Base-by-base conservation (phyloP, 495 filamentous ascomycete species). In the Podospora pseudoanserina region DNA sequence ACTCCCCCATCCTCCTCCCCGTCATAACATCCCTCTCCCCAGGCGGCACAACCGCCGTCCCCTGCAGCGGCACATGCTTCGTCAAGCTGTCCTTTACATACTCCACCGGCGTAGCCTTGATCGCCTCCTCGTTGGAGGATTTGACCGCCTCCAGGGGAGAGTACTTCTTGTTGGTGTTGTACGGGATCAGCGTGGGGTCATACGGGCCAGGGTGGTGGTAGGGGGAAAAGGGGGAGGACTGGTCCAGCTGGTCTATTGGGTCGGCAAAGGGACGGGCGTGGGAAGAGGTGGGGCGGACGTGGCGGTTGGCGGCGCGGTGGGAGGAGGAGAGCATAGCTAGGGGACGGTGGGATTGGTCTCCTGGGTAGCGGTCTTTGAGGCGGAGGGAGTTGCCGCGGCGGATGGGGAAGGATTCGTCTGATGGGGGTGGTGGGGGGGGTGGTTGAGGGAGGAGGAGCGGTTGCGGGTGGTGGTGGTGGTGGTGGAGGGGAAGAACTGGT, bases 141-240 rank as follows among this genome's bases (percentile, higher is more conserved):
- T 79, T 80, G 4, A 97, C 84, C 5, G 95, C 96, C 39, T 91
- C 92, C 16, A 98, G 76, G 0, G 95, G 95, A 80, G 91, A 74
- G 71, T 76, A 82, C 64, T 83, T 79, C 73, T 77, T 82, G 71
- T 86, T 77, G n/a, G 76, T 79, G 77, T 97, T 97, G 23, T 91
- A 81, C 28, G 91, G 85, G 5, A 88, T 78, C 59, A 91, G 83
- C 4, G 91, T 90, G 0, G 95, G 92, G 76, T 99, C 95, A 70
- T 91, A 99, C 0, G 95, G 95, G 0, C 95, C 95, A 66, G 91
- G 91, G 71, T 99, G 95, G 75, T 99, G 95, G 73, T 96, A 98
- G 2, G 82, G 78, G 3, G 82, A 83, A 7, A 71, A 16, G 2
- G 88, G 79, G 7, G 75, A 73, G 1, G 81, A 77, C 63, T 82